Evolutionary conservation across 495 filamentous ascomycete species (phyloP).

Genomic region (Podospora fimiseda): DNA sequence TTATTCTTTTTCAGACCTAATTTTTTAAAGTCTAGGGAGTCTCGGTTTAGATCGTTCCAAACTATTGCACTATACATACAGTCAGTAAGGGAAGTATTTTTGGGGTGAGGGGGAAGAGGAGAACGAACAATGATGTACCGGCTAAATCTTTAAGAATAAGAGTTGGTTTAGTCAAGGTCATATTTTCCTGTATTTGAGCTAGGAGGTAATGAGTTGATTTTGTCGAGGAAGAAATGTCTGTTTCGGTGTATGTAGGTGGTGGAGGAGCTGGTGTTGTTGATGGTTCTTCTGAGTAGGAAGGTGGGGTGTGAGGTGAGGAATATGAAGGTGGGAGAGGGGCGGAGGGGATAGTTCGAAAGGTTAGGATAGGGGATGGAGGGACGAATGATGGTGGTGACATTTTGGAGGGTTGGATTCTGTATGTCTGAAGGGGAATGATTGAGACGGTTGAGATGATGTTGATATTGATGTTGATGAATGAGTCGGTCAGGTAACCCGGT

Average conservation of each 20-base stretch:
- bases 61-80: not conserved
- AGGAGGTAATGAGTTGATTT: constrained; percentile 30
- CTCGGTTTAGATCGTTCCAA: not conserved
- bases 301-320: constrained; percentile 17
- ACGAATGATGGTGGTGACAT: constrained; percentile 30
- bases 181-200: constrained; percentile 39
- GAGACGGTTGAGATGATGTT: not conserved
- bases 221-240: not conserved
- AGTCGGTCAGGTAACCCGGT: not conserved
- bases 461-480: not conserved
- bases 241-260: not conserved
- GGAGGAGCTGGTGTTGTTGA: not conserved
- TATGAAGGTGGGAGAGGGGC: constrained; percentile 1
- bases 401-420: not conserved
- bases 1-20: constrained; percentile 27
- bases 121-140: constrained; percentile 31
- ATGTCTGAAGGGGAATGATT: not conserved
- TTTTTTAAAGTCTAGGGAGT: constrained; percentile 14
- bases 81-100: not conserved
- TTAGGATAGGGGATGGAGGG: constrained; percentile 25
- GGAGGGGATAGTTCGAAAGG: constrained; percentile 15
- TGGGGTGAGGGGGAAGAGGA: constrained; percentile 29
- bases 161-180: constrained; percentile 45
- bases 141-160: constrained; percentile 31
- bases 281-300: not conserved